These are phyloP conservation scores for Podospora sp. DNA, from an alignment of 495 filamentous ascomycete genomes.

Conservation along the genomic window DNA sequence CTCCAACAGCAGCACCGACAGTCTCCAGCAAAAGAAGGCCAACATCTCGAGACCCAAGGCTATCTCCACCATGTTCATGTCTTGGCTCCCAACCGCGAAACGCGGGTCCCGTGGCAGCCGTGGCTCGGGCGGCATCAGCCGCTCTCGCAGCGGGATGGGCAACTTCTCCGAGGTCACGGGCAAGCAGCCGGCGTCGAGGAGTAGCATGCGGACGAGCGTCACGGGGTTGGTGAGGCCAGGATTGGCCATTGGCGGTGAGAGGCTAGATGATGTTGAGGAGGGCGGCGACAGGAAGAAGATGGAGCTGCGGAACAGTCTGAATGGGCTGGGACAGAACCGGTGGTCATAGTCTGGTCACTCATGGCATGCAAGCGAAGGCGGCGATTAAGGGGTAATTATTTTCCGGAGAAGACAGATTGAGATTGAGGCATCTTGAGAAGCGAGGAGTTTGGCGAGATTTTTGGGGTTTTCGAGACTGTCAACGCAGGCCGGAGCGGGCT, in stretches of 20 bases:
- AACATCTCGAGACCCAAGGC: conserved; percentile 20
- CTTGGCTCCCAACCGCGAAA: conserved; percentile 25
- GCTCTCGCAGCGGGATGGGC: conserved; percentile 24
- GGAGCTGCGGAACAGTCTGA: conserved; percentile 39
- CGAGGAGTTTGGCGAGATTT: neutral
- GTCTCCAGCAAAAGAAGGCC: neutral
- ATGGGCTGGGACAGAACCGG: conserved; percentile 39
- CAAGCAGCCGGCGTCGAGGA: conserved; percentile 5
- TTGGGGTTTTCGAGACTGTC: neutral
- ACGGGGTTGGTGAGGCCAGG: conserved; percentile 27
- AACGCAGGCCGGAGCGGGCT: neutral
- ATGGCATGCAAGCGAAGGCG: neutral
- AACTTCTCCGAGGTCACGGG: conserved; percentile 31
- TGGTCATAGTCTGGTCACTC: conserved; percentile 21
- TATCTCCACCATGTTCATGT: conserved; percentile 25
- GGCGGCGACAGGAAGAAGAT: conserved; percentile 24
- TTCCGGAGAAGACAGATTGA: neutral
- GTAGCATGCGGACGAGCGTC: conserved; percentile 30
- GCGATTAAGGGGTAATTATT: neutral
- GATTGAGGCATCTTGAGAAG: neutral
- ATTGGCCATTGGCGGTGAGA: conserved; percentile 27
- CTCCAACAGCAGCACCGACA: conserved; percentile 20
- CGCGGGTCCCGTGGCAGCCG: neutral
- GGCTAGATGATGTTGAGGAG: conserved; percentile 34
- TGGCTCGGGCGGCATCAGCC: neutral